Conservation (phyloP, 805 yeast species). For the Cyberlindnera samutprakarnensis region DNA sequence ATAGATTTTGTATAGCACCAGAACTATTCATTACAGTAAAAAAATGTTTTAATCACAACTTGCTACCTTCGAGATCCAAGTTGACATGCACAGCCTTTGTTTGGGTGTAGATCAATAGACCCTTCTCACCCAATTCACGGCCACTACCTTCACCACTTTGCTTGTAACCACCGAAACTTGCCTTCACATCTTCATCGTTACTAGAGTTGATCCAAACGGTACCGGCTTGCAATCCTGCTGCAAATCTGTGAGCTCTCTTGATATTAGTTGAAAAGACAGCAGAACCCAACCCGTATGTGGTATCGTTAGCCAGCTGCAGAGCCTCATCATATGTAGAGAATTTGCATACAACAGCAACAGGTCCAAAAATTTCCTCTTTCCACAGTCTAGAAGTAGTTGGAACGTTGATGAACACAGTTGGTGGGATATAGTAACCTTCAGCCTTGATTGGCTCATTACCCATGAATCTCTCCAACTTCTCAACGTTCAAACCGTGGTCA, state of each 20-base stretch:
- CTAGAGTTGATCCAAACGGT: constrained; percentile 64
- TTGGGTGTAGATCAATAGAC: constrained; percentile 64
- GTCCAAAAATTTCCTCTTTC: constrained; percentile 83
- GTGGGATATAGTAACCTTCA: constrained; percentile 60
- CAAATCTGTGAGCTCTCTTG: constrained; percentile 55
- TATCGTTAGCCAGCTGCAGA: constrained; percentile 57
- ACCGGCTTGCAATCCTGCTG: constrained; percentile 56
- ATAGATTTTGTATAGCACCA: too few relatives aligned
- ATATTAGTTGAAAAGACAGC: constrained; percentile 64
- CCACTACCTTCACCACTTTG: constrained; percentile 60
- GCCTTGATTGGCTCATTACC: constrained; percentile 24
- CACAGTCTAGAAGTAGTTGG: constrained; percentile 57
- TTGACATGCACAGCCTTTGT: constrained; percentile 72
- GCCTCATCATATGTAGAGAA: constrained; percentile 66
- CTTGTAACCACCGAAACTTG: constrained; percentile 81
- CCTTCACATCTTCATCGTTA: constrained; percentile 54
- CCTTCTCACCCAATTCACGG: constrained; percentile 72
- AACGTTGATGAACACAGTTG: constrained; percentile 72
- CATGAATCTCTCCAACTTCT: constrained; percentile 37
- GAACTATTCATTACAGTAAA: background rate
- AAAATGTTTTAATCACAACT: background rate
- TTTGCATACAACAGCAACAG: constrained; percentile 65
- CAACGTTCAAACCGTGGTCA: constrained; percentile 38
- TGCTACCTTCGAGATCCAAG: constrained; percentile 31
- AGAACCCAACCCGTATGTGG: constrained; percentile 76